These are phyloP conservation scores for Anthracocystis setariae DNA, from an alignment of 1,284 basidiomycete species.

Conservation along the genomic window DNA sequence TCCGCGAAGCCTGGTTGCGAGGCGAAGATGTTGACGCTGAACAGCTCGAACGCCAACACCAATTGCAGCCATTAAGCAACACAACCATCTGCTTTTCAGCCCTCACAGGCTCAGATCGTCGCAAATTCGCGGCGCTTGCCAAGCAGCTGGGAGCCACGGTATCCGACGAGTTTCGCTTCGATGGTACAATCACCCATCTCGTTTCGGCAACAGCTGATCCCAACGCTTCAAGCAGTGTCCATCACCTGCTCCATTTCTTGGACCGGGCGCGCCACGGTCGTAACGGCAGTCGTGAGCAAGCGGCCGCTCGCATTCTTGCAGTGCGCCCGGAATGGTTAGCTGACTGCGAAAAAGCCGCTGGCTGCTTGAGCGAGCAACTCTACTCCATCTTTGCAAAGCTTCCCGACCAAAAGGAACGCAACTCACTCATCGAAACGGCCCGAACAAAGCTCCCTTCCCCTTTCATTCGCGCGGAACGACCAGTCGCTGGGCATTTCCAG, in stretches of 20 bases:
- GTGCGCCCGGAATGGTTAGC: slow-evolving; percentile 89
- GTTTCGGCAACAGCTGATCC: slow-evolving; percentile 70
- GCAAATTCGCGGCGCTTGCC: slow-evolving; percentile 26
- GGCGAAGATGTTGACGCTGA: slow-evolving; percentile 79
- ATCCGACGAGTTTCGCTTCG: slow-evolving; percentile 57
- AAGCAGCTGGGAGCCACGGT: slow-evolving; percentile 33
- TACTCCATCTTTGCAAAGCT: slow-evolving; percentile 51
- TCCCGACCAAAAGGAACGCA: slow-evolving; percentile 17
- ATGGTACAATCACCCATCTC: slow-evolving; percentile 69
- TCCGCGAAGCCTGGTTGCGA: slow-evolving; percentile 77
- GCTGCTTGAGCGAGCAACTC: slow-evolving; percentile 63
- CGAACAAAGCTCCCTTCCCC: slow-evolving; percentile 38
- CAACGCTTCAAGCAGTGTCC: slow-evolving; percentile 72
- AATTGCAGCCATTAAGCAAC: slow-evolving; percentile 76
- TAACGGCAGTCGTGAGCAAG: slow-evolving; percentile 75
- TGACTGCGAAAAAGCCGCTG: slow-evolving; percentile 78
- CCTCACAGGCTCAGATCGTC: slow-evolving; percentile 31
- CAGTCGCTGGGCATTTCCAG: slow-evolving; percentile 18
- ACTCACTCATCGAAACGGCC: slow-evolving; percentile 24
- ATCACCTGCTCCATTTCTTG: slow-evolving; percentile 43
- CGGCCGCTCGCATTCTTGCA: slow-evolving; percentile 74
- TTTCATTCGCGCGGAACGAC: slow-evolving; percentile 20
- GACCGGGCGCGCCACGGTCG: slow-evolving; percentile 70
- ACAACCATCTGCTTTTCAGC: slow-evolving; percentile 75
- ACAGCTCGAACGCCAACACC: slow-evolving; percentile 73